Conservation (phyloP, 371 early-diverging fungal genomes). For the Mortierella sp. region DNA sequence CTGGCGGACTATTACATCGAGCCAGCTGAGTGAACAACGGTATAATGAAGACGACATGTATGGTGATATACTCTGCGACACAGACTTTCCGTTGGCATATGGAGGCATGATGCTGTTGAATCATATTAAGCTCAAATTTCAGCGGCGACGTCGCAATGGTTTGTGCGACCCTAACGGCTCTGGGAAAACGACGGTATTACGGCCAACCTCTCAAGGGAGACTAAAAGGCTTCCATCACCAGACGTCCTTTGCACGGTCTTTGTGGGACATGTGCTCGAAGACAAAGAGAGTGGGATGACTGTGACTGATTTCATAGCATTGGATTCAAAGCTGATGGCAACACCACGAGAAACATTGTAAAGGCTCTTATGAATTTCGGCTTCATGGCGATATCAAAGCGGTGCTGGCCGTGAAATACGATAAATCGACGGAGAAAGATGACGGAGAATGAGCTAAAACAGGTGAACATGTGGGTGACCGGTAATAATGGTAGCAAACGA, state of each 20-base stretch:
- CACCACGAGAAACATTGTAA: conserved; percentile 67
- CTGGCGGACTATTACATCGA: conserved; percentile 57
- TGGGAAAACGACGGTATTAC: conserved; percentile 91
- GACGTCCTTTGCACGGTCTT: conserved; percentile 77
- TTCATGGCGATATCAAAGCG: conserved; percentile 88
- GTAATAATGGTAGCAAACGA: conserved; percentile 62
- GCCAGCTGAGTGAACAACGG: conserved; percentile 61
- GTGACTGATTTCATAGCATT: conserved; percentile 74
- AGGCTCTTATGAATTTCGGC: conserved; percentile 71
- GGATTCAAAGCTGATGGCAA: conserved; percentile 62
- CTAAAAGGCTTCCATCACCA: conserved; percentile 81
- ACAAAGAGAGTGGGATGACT: conserved; percentile 72
- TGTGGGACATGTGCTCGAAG: conserved; percentile 83
- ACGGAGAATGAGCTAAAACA: conserved; percentile 33
- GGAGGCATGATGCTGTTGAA: conserved; percentile 87
- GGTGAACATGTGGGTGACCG: conserved; percentile 50
- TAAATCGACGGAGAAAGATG: conserved; percentile 62
- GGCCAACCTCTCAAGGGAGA: conserved; percentile 79
- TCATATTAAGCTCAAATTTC: conserved; percentile 81
- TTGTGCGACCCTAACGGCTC: conserved; percentile 89
- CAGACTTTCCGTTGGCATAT: conserved; percentile 84
- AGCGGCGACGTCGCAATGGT: conserved; percentile 85
- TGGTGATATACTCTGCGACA: conserved; percentile 80
- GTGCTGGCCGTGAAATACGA: conserved; percentile 86
- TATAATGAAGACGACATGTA: conserved; percentile 66